Evolutionary conservation across 306 rosid genomes (phyloP).

Genomic region (Erythrophleum fordii): DNA sequence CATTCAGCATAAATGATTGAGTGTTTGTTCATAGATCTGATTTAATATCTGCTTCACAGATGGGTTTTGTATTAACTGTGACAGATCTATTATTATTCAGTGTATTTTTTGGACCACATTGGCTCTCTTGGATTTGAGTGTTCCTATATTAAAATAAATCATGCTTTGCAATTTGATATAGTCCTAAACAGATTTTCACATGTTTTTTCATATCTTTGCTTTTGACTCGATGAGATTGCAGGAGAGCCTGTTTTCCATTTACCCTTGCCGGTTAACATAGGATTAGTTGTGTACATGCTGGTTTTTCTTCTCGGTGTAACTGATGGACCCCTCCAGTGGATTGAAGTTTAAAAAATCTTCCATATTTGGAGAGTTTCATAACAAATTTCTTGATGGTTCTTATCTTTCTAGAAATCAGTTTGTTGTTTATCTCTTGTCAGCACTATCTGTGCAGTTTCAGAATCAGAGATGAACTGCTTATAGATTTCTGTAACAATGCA

Average conservation of each 20-base stretch:
- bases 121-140: neutral
- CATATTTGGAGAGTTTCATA: neutral
- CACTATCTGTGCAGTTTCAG: neutral
- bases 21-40: neutral
- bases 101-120: neutral
- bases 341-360: neutral
- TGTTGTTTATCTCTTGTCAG: neutral
- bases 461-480: neutral
- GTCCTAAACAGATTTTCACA: neutral
- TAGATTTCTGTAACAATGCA: neutral
- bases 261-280: neutral
- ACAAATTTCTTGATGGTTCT: neutral
- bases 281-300: neutral
- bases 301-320: constrained; percentile 4
- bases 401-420: neutral
- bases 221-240: neutral
- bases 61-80: neutral
- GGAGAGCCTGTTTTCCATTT: neutral
- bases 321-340: neutral
- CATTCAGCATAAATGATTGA: neutral
- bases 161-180: neutral
- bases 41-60: neutral
- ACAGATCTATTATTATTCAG: neutral
- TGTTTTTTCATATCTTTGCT: neutral
- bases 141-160: neutral